A percentile compares a stretch with the other conserved stretches of the same genome.
phyloP scores from a whole-genome alignment of 208 protist species.

The Acanthamoeba quina region DNA sequence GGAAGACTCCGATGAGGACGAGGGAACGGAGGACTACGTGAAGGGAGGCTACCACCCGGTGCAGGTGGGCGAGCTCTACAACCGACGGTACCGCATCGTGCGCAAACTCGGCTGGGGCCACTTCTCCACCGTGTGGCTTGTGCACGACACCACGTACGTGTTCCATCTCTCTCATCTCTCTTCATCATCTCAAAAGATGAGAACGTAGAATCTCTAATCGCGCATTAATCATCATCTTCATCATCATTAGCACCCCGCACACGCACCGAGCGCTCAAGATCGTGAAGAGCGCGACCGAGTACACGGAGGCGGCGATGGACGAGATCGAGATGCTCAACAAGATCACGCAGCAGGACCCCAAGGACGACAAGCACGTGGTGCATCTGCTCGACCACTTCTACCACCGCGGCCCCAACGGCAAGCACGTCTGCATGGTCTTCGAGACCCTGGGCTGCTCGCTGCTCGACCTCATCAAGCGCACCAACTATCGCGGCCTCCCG shows the following conservation, averaged over 20 bases:
- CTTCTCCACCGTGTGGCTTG: constrained; percentile 99
- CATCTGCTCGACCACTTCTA: constrained; percentile 87
- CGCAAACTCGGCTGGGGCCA: constrained; percentile 99
- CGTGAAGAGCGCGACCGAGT: constrained; percentile 93
- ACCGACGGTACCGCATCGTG: constrained; percentile 94
- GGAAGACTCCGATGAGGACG: constrained; percentile 37
- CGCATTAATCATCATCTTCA: not conserved
- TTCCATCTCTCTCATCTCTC: not conserved
- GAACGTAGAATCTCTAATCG: too few relatives aligned
- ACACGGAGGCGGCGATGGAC: constrained; percentile 92
- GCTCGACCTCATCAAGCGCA: constrained; percentile 96
- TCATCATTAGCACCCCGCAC: not conserved
- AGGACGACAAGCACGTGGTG: constrained; percentile 81
- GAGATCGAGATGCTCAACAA: constrained; percentile 84
- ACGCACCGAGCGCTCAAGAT: constrained; percentile 93
- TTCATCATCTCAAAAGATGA: not conserved
- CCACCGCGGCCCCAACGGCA: constrained; percentile 87
- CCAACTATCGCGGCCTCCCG: constrained; percentile 96
- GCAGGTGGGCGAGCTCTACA: constrained; percentile 94
- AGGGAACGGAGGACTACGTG: constrained; percentile 57
- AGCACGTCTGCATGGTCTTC: constrained; percentile 97
- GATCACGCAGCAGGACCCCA: constrained; percentile 72
- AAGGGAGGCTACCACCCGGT: constrained; percentile 97
- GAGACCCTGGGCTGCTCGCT: constrained; percentile 97
- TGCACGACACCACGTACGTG: constrained; percentile 89